Conservation (phyloP, 164 flowering plant species). For the Liriodendron chinense region DNA sequence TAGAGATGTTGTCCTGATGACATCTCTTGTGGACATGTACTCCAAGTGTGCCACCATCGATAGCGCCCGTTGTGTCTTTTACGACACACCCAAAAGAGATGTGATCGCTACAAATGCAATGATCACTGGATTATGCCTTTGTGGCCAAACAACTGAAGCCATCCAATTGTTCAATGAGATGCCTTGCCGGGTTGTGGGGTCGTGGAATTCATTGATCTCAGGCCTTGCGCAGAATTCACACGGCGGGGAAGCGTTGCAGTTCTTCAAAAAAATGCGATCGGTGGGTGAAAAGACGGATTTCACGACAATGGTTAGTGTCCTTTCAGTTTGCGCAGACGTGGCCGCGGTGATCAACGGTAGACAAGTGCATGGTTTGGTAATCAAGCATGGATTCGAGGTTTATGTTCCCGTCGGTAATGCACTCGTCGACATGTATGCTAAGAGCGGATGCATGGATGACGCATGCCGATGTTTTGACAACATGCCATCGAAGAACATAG, state of each 20-base stretch:
- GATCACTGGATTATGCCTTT: conserved; percentile 34
- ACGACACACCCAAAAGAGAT: conserved; percentile 42
- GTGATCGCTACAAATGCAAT: conserved; percentile 29
- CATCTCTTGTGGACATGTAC: conserved; percentile 42
- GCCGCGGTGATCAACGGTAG: conserved; percentile 28
- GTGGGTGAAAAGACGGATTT: conserved; percentile 28
- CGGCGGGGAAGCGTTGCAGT: conserved; percentile 24
- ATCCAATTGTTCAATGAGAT: conserved; percentile 28
- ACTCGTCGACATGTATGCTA: conserved; percentile 42
- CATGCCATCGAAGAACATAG: conserved; percentile 32
- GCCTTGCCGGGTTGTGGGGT: conserved; percentile 30
- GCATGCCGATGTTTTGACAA: conserved; percentile 28
- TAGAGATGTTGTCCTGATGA: conserved; percentile 27
- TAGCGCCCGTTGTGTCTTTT: conserved; percentile 30
- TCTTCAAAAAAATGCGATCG: conserved; percentile 27
- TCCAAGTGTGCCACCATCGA: conserved; percentile 19
- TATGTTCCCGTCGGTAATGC: conserved; percentile 37
- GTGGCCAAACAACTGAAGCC: conserved; percentile 23
- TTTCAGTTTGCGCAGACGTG: conserved; percentile 35
- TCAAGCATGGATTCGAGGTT: conserved; percentile 30
- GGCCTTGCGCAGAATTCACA: conserved; percentile 24
- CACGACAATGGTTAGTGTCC: conserved; percentile 32
- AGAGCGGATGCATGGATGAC: conserved; percentile 36
- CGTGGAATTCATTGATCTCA: conserved; percentile 46
- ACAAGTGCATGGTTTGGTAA: conserved; percentile 32